A percentile compares a stretch with the other conserved stretches of the same genome.
Evolutionary conservation across 768 basidiomycete species (phyloP).

Genomic region (Phlebiopsis gigantea): DNA sequence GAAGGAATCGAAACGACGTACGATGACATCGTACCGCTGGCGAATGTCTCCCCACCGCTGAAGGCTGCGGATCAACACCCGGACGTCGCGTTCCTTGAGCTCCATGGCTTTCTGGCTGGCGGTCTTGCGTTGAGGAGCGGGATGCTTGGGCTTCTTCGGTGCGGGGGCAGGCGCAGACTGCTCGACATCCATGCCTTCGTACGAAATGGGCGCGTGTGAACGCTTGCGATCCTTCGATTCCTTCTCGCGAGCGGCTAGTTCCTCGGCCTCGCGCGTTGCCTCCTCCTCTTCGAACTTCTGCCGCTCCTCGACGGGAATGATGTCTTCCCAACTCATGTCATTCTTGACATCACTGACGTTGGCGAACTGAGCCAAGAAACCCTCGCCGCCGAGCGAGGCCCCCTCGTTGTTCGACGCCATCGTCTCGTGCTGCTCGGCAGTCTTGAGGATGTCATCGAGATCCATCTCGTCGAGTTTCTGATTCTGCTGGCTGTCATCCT

Average conservation of each 20-base stretch:
- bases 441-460: slow-evolving; percentile 94
- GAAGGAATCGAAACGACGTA: slow-evolving; percentile 37
- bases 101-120: slow-evolving; percentile 94
- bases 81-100: slow-evolving; percentile 94
- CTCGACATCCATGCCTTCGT: slow-evolving; percentile 91
- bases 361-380: slow-evolving; percentile 93
- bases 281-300: slow-evolving; percentile 80
- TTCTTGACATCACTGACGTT: slow-evolving; percentile 97
- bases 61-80: slow-evolving; percentile 89
- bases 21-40: slow-evolving; percentile 90
- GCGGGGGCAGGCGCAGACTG: slow-evolving; percentile 57
- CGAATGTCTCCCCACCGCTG: slow-evolving; percentile 98
- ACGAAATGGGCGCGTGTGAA: slow-evolving; percentile 80
- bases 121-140: slow-evolving; percentile 77
- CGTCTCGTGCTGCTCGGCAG: slow-evolving; percentile 97
- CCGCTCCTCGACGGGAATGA: slow-evolving; percentile 91
- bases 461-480: slow-evolving; percentile 99
- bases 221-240: slow-evolving; percentile 69
- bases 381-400: slow-evolving; percentile 94
- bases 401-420: slow-evolving; percentile 75
- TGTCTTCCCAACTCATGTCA: slow-evolving; percentile 99
- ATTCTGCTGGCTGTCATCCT: slow-evolving; percentile 88
- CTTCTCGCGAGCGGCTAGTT: slow-evolving; percentile 55
- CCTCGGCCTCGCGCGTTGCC: slow-evolving; percentile 67
- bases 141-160: slow-evolving; percentile 69